Evolutionary conservation across 2,329 filamentous ascomycete genomes (phyloP).

Genomic region (Exophiala viscosa): DNA sequence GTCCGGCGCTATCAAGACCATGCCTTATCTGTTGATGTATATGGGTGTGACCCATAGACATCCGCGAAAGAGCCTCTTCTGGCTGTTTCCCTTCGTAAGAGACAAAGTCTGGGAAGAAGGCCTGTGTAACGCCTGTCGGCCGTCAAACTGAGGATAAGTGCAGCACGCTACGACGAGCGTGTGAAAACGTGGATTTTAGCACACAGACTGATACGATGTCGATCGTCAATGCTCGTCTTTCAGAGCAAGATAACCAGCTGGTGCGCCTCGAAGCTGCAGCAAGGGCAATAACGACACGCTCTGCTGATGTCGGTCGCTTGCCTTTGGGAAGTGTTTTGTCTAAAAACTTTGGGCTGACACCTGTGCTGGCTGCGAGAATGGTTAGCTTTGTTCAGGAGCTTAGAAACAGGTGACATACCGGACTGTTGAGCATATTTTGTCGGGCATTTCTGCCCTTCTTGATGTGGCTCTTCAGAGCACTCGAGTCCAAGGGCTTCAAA

Average conservation of each 20-base stretch:
- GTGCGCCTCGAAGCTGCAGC: too few species aligned
- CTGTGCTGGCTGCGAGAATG: constrained; percentile 36
- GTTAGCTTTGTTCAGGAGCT: constrained; percentile 5
- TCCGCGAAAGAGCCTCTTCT: too few species aligned
- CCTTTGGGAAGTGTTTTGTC: constrained; percentile 2
- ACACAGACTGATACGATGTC: too few species aligned
- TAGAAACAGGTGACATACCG: constrained; percentile 58
- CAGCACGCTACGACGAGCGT: too few species aligned
- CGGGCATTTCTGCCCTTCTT: constrained; percentile 96
- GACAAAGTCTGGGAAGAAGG: not conserved
- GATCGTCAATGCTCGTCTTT: too few species aligned
- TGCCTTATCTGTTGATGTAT: too few species aligned
- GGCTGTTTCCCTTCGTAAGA: not conserved
- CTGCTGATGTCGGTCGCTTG: not conserved
- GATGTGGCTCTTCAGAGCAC: constrained; percentile 94
- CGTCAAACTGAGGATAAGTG: not conserved
- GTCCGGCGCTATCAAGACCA: too few species aligned
- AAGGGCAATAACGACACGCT: not conserved
- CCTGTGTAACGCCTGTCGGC: not conserved
- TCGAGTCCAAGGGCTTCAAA: constrained; percentile 92
- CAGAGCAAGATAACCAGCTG: too few species aligned
- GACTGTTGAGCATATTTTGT: constrained; percentile 93
- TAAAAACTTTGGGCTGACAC: constrained; percentile 46
- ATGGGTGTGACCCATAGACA: too few species aligned
- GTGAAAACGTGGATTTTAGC: too few species aligned